Conservation (phyloP, 768 basidiomycete genomes). For the Boletellus ananas region DNA sequence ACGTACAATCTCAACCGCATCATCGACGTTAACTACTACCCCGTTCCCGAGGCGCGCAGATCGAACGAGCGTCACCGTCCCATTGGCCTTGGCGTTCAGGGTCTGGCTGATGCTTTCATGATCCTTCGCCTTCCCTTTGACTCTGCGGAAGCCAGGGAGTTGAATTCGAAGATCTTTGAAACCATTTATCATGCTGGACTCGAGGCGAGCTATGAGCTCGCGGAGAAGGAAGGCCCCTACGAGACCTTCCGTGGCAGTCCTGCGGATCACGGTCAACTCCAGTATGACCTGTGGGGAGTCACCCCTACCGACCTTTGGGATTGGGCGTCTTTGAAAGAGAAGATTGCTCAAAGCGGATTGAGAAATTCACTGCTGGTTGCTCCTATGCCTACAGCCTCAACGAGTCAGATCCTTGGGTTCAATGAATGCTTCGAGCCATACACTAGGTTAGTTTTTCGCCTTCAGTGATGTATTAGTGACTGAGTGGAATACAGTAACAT, state of each 20-base stretch:
- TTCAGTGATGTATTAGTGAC: neutral
- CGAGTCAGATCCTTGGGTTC: constrained; percentile 95
- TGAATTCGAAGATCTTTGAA: constrained; percentile 97
- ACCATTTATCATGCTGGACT: constrained; percentile 96
- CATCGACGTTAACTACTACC: constrained; percentile 96
- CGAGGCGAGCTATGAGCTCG: constrained; percentile 87
- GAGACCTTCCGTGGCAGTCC: constrained; percentile 90
- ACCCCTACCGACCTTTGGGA: constrained; percentile 92
- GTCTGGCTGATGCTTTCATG: constrained; percentile 98
- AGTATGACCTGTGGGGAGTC: constrained; percentile 94
- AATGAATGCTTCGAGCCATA: constrained; percentile 99
- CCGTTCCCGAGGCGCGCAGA: constrained; percentile 82
- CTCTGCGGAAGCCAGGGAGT: constrained; percentile 74
- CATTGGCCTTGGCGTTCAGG: constrained; percentile 96
- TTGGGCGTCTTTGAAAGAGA: constrained; percentile 83
- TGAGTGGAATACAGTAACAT: constrained; percentile 68
- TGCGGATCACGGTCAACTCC: constrained; percentile 81
- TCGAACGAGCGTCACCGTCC: constrained; percentile 98
- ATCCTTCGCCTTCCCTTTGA: constrained; percentile 95
- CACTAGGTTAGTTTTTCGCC: constrained; percentile 59
- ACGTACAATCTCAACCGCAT: constrained; percentile 90
- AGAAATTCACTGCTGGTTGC: constrained; percentile 88
- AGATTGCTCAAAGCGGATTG: constrained; percentile 76
- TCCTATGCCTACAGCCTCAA: constrained; percentile 99
- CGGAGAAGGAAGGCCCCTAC: constrained; percentile 75